Evolutionary conservation across 495 filamentous ascomycete species (phyloP), one percentile per base, ranked within the genome.

Genomic region (Xylaria palmicola): DNA sequence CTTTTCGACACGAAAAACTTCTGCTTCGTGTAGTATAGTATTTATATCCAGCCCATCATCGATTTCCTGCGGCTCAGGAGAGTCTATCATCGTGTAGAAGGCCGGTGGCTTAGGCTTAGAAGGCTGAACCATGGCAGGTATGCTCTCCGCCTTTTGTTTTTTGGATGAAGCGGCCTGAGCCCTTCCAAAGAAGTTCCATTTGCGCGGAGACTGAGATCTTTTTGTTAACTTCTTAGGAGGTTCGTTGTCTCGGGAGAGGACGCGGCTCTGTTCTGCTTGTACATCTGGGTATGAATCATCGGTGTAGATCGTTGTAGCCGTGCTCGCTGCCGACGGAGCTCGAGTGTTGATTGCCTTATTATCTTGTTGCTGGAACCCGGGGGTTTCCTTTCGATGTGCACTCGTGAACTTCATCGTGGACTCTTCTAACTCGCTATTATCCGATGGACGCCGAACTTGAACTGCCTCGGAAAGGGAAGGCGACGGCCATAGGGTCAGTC

Each of bases 121-220:
- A 15, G 75, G 66, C 56, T 78, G 69, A 20, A 81, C 79, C 13
- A 77, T 65, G 2, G 79, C 74, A 2, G 78, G 65, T 22, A 80
- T 73, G 32, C 56, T 50, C 75, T 72, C 37, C 73, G 72, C 37
- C 71, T 65, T 27, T 60, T 76, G 72, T 59, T 77, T 70, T 3
- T 65, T 66, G 34, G 70, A 71, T 10, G 65, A 67, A 10, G 68
- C 68, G 60, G 83, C 77, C 15, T 87, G 81, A 22, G 75, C 80
- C 62, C 87, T 83, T 58, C 91, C 86, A 65, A 95, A 96, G 62
- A 96, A 83, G 66, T 90, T 92, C 91, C 91, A 96, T 65, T 86
- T 89, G 56, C 82, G 77, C 32, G 84, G 80, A 65, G 82, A 78
- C 74, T 86, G 75, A 70, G 84, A 67, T 75, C 82, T 68, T 78